phyloP scores from a whole-genome alignment of 202 grass and related monocot genomes.

The Hordeum pubiflorum region DNA sequence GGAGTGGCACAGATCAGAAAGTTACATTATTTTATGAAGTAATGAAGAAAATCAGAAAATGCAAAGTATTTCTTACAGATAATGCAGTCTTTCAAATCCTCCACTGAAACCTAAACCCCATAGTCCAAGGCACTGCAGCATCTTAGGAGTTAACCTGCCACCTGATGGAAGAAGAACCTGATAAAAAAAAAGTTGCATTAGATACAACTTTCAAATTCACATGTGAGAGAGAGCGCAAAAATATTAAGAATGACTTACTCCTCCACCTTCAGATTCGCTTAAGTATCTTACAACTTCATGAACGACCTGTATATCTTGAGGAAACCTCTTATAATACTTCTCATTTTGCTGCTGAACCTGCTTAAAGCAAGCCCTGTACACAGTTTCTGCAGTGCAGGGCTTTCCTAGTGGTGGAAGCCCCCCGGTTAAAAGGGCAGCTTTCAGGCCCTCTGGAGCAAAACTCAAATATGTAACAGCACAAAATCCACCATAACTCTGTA shows the following conservation, averaged over 20 bases:
- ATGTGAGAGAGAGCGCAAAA: neutral
- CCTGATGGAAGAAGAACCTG: slow-evolving; percentile 84
- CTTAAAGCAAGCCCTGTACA: slow-evolving; percentile 86
- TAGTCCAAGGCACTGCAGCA: slow-evolving; percentile 83
- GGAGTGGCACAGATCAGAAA: slow-evolving; percentile 3
- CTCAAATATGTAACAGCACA: slow-evolving; percentile 97
- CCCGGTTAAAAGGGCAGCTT: slow-evolving; percentile 82
- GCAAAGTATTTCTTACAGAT: slow-evolving; percentile 45
- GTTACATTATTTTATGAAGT: neutral
- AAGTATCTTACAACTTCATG: slow-evolving; percentile 68
- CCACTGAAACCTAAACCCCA: slow-evolving; percentile 69
- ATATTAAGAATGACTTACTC: slow-evolving; percentile 47
- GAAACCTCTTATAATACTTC: slow-evolving; percentile 88
- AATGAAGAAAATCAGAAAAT: slow-evolving; percentile 1
- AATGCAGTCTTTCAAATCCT: slow-evolving; percentile 94
- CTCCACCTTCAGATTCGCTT: slow-evolving; percentile 66
- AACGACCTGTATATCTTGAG: slow-evolving; percentile 67
- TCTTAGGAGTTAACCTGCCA: slow-evolving; percentile 80
- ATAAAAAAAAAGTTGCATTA: slow-evolving; percentile 3
- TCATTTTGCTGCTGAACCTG: slow-evolving; percentile 81
- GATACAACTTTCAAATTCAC: slow-evolving; percentile 17
- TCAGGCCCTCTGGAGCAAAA: slow-evolving; percentile 89
- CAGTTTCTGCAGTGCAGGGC: slow-evolving; percentile 62
- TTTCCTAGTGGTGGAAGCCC: slow-evolving; percentile 75
- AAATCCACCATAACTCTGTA: slow-evolving; percentile 93